phyloP scores from a whole-genome alignment of 2,329 filamentous ascomycete genomes.

The Penicillium vulpinum region DNA sequence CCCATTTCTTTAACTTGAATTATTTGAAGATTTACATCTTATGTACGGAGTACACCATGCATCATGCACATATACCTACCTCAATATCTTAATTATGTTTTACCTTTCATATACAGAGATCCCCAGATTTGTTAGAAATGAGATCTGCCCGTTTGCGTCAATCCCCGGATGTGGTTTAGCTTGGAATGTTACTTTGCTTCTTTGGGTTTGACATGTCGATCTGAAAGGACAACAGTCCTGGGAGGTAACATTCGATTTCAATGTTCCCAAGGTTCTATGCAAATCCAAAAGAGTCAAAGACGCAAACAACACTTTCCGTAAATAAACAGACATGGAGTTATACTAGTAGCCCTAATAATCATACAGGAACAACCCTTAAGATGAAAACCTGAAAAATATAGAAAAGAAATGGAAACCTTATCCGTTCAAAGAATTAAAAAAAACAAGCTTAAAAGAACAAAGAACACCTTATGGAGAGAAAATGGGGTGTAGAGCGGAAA shows the following conservation, averaged over 20 bases:
- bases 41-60: too few species aligned
- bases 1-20: too few species aligned
- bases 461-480: background rate
- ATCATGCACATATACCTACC: background rate
- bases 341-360: conserved; percentile 19
- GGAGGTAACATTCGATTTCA: too few species aligned
- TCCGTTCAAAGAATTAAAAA: background rate
- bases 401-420: conserved; percentile 7
- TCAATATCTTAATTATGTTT: background rate
- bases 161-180: conserved; percentile 27
- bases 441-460: background rate
- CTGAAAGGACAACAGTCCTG: background rate
- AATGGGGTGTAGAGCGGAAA: conserved; percentile 5
- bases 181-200: conserved; percentile 24
- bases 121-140: background rate
- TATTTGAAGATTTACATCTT: too few species aligned
- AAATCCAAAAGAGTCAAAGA: conserved; percentile 6
- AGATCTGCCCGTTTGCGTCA: conserved; percentile 26
- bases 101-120: background rate
- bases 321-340: conserved; percentile 21
- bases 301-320: conserved; percentile 23
- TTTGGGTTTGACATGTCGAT: conserved; percentile 27
- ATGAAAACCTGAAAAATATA: conserved; percentile 8
- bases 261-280: background rate
- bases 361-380: conserved; percentile 14